Percentiles rank a stretch among this genome's conserved stretches.
Conservation (phyloP, 1,139 yeast genomes). For the Hyphopichia burtonii region DNA sequence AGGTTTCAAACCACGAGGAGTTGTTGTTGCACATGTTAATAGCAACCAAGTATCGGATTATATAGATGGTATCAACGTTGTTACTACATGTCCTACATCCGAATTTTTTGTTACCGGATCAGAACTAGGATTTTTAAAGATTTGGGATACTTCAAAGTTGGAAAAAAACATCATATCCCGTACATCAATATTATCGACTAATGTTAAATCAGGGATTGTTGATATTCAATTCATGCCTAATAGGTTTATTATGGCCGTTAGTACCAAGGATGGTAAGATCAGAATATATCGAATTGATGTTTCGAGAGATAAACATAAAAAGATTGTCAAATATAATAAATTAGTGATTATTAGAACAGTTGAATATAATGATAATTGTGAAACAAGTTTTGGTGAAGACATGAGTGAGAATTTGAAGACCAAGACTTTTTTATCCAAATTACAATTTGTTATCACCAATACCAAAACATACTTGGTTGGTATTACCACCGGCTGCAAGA, state of each 20-base stretch:
- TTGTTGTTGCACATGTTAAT: slow-evolving; percentile 53
- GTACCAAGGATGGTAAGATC: slow-evolving; percentile 64
- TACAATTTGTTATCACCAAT: slow-evolving; percentile 32
- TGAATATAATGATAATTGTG: slow-evolving; percentile 11
- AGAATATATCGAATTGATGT: slow-evolving; percentile 59
- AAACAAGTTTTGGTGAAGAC: slow-evolving; percentile 4
- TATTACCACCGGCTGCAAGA: slow-evolving; percentile 52
- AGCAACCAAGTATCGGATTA: slow-evolving; percentile 18
- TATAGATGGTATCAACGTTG: slow-evolving; percentile 47
- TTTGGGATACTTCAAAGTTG: slow-evolving; percentile 76
- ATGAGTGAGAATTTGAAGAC: not conserved
- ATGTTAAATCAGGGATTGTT: slow-evolving; percentile 48
- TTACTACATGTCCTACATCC: slow-evolving; percentile 61
- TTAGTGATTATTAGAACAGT: slow-evolving; percentile 46
- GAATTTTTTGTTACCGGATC: slow-evolving; percentile 78
- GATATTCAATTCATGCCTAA: slow-evolving; percentile 54
- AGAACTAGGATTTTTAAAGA: slow-evolving; percentile 62
- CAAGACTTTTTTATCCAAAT: slow-evolving; percentile 42
- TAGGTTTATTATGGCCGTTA: slow-evolving; percentile 65
- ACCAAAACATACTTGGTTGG: slow-evolving; percentile 35
- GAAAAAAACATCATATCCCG: slow-evolving; percentile 65
- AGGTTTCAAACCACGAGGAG: slow-evolving; percentile 38
- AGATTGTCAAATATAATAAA: slow-evolving; percentile 29
- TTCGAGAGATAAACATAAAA: slow-evolving; percentile 32
- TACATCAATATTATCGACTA: slow-evolving; percentile 48